These are phyloP conservation scores for Paramecium primaurelia DNA, from an alignment of 73 alveolate species.

Conservation along the genomic window DNA sequence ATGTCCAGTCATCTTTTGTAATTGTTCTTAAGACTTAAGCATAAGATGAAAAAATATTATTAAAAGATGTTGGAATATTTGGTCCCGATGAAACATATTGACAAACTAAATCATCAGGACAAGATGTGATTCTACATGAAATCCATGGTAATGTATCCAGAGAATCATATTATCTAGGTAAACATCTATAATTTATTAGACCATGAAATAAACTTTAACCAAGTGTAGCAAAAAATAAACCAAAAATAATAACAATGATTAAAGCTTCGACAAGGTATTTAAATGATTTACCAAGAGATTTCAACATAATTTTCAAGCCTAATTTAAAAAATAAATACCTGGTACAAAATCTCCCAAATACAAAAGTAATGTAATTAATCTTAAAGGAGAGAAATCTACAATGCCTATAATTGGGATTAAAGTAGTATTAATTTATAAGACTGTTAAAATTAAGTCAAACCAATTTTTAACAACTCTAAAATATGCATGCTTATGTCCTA, in stretches of 20 bases:
- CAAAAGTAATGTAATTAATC: neutral
- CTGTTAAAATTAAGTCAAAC: neutral
- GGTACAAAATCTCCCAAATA: neutral
- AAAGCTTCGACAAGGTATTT: neutral
- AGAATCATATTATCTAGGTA: neutral
- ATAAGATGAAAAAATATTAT: neutral
- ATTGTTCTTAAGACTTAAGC: neutral
- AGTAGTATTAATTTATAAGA: neutral
- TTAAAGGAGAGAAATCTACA: neutral
- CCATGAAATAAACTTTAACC: neutral
- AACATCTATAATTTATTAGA: neutral
- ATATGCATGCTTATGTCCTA: conserved; percentile 7
- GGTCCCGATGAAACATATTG: neutral
- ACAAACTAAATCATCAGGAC: neutral
- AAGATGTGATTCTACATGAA: neutral
- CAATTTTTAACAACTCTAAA: conserved; percentile 1
- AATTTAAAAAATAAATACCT: neutral
- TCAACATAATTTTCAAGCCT: neutral
- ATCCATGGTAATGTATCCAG: neutral
- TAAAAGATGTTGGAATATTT: neutral
- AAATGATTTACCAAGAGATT: neutral
- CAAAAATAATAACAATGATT: neutral
- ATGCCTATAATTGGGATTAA: neutral
- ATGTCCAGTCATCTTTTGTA: conserved; percentile 40
- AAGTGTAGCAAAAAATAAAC: neutral